Evolutionary conservation across 1,284 basidiomycete genomes (phyloP).

Genomic region (Chiua sp.): DNA sequence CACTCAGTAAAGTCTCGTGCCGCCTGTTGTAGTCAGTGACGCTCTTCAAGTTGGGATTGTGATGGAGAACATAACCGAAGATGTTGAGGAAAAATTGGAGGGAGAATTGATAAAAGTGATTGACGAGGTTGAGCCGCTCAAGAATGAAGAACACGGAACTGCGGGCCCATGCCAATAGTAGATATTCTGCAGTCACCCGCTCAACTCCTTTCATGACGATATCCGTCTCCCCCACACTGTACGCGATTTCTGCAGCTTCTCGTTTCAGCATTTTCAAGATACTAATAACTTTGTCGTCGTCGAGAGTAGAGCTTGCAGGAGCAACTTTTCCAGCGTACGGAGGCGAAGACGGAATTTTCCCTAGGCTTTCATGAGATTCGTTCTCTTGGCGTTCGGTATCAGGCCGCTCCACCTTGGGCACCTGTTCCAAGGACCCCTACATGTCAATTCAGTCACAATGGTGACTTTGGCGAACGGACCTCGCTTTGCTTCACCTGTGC

Average conservation of each 20-base stretch:
- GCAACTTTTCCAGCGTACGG: constrained; percentile 90
- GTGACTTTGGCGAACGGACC: constrained; percentile 99
- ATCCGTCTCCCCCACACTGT: constrained; percentile 98
- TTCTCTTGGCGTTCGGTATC: constrained; percentile 97
- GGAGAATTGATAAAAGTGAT: constrained; percentile 99
- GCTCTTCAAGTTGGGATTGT: constrained; percentile 88
- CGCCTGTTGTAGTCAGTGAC: constrained; percentile 79
- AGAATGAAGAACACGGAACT: constrained; percentile 98
- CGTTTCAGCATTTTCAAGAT: constrained; percentile 97
- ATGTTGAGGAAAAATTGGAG: constrained; percentile 98
- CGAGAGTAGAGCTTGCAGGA: constrained; percentile 97
- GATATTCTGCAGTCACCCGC: constrained; percentile 93
- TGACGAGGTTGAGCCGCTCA: constrained; percentile 92
- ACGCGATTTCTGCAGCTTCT: constrained; percentile 96
- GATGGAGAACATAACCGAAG: constrained; percentile 93
- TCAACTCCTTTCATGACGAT: constrained; percentile 97
- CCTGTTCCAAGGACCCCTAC: constrained; percentile 96
- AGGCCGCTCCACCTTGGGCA: constrained; percentile 95
- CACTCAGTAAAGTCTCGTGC: constrained; percentile 85
- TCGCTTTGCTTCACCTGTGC: constrained; percentile 86
- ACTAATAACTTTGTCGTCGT: constrained; percentile 99
- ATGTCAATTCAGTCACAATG: constrained; percentile 52
- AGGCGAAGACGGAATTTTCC: constrained; percentile 97
- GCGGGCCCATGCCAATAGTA: constrained; percentile 95
- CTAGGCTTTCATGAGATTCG: constrained; percentile 98